A percentile compares a stretch with the other conserved stretches of the same genome.
phyloP scores from a whole-genome alignment of 176 grass and related monocot species.

The Thinopyrum elongatum region DNA sequence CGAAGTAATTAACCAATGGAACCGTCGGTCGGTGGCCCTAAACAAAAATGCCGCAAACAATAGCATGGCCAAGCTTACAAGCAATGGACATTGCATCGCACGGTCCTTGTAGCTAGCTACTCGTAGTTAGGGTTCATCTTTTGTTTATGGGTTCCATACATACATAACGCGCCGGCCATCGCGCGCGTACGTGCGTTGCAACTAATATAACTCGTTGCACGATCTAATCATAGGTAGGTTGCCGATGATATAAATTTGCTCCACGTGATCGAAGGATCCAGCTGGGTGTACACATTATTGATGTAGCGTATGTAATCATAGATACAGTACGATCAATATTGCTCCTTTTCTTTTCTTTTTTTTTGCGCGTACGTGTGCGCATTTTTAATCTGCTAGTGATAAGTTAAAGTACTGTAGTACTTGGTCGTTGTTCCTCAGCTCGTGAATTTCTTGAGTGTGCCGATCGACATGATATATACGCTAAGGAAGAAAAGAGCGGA shows the following conservation, averaged over 20 bases:
- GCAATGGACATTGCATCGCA: background rate
- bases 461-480: too few relatives aligned
- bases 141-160: too few relatives aligned
- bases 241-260: background rate
- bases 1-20: background rate
- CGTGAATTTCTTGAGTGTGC: background rate
- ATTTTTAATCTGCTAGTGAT: background rate
- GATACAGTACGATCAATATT: too few relatives aligned
- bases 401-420: background rate
- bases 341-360: background rate
- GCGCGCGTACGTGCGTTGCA: background rate
- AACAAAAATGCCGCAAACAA: conserved; percentile 20
- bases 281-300: background rate
- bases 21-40: conserved; percentile 42
- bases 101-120: too few relatives aligned
- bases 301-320: background rate
- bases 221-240: background rate
- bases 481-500: too few relatives aligned
- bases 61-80: background rate
- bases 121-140: too few relatives aligned
- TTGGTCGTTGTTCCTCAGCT: background rate
- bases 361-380: background rate
- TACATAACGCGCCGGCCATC: background rate
- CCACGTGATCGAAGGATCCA: background rate
- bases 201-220: background rate